These are phyloP conservation scores for Alternaria infectoria DNA, from an alignment of 2,329 filamentous ascomycete species.

Conservation along the genomic window DNA sequence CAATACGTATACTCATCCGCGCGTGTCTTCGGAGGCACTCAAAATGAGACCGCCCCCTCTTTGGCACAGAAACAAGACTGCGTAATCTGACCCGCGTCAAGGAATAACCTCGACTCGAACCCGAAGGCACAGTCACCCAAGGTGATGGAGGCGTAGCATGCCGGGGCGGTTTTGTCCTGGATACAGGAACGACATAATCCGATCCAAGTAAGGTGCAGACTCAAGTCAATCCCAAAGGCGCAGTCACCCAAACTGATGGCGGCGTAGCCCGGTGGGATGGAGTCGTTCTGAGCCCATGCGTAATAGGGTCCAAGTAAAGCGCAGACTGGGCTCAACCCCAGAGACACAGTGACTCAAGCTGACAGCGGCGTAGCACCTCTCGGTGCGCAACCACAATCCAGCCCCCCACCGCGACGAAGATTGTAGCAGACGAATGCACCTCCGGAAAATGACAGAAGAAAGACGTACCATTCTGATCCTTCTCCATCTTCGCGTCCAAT, in stretches of 20 bases:
- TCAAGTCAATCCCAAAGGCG: background rate
- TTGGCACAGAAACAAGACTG: background rate
- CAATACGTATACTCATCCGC: background rate
- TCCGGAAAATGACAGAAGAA: background rate
- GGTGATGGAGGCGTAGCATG: background rate
- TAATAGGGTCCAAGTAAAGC: background rate
- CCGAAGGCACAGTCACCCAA: background rate
- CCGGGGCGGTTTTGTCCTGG: background rate
- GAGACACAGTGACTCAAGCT: background rate
- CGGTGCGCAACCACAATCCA: background rate
- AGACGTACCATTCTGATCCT: background rate
- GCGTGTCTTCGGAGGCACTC: background rate
- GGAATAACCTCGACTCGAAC: background rate
- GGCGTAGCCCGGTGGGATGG: background rate
- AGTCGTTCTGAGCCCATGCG: background rate
- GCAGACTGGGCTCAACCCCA: background rate
- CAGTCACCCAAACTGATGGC: background rate
- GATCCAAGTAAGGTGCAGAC: background rate
- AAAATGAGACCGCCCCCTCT: background rate
- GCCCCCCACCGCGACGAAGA: background rate
- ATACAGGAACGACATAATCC: background rate
- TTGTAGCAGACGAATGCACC: background rate
- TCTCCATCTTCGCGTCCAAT: background rate
- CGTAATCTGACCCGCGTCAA: background rate
- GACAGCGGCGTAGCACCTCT: background rate